Base-by-base conservation (phyloP, 495 filamentous ascomycete species). In the Trichoderma erinaceum region DNA sequence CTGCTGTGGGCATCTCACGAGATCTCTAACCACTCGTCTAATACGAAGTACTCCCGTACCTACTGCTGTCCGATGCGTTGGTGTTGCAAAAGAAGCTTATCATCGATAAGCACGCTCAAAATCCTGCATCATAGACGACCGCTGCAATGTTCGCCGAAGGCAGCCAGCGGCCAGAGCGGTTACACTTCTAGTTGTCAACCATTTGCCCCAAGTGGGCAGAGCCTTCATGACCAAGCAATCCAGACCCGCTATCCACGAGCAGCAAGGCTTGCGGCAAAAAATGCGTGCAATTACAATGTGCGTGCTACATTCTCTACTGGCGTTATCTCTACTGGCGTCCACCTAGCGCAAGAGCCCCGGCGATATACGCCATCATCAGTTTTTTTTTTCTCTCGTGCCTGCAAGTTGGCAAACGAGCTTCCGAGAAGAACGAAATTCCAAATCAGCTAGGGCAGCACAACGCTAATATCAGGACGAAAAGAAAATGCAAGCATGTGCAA, bases 311-410 rank as follows among this genome's bases (percentile, higher is more conserved):
- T 12, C 50, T 61, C 56, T 15, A 25, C 29, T 61, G 56, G 56
- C 56, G 56, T 61, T 61, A 61, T 61, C 56, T 61, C 4, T 15
- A 32, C 2, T 61, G 56, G 56, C 56, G 56, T 61, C 56, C 25
- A 61, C 56, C 56, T 61, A 61, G 56, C 56, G 56, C 56, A 61
- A 61, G 56, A 61, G 56, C 56, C 56, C 56, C 56, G 25, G 56
- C 56, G 23, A 61, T 61, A 32, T 61, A 61, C 56, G 56, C 56
- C 56, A 61, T 61, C 27, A 16, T 61, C 48, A 23, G 21, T 23
- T 61, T 61, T 61, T 61, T 32, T 32, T 32, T 32, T 32, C 10
- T 61, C n/a, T 61, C 48, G 13, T 12, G 50, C 50, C 27, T 61
- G n/a, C n/a, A 23, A 25, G 27, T 0, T 32, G 7, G 23, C 12